Percentiles rank a stretch among this genome's conserved stretches.
Conservation (phyloP, 2,329 filamentous ascomycete genomes). For the Acephala macrosclerotiorum region DNA sequence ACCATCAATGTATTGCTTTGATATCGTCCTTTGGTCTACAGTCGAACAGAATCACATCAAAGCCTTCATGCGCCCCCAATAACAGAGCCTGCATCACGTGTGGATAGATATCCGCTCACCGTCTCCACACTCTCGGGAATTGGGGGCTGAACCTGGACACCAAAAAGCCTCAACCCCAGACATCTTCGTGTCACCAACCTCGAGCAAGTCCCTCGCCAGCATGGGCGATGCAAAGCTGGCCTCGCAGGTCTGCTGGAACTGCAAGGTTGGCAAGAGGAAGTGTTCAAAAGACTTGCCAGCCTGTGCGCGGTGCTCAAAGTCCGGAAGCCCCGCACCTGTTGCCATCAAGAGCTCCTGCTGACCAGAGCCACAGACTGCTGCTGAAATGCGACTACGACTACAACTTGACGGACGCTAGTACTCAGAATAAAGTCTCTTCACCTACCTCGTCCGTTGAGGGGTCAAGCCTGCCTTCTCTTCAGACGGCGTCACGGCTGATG, state of each 20-base stretch:
- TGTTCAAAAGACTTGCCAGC: conserved; percentile 33
- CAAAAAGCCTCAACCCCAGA: background rate
- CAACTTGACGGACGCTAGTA: conserved; percentile 10
- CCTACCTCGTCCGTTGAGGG: conserved; percentile 24
- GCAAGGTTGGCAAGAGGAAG: conserved; percentile 35
- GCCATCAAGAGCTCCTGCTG: conserved; percentile 7
- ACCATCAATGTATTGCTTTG: conserved; percentile 4
- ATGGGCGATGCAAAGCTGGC: conserved; percentile 19
- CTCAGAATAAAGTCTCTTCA: conserved; percentile 17
- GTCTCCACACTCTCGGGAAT: conserved; percentile 7
- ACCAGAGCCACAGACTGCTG: conserved; percentile 28
- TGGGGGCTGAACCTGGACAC: background rate
- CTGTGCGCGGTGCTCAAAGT: conserved; percentile 34
- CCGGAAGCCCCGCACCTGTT: conserved; percentile 9
- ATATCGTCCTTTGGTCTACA: background rate
- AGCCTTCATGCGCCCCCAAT: background rate
- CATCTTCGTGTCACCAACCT: conserved; percentile 1
- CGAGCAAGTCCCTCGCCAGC: background rate
- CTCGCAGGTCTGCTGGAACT: conserved; percentile 34
- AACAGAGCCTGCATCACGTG: conserved; percentile 1
- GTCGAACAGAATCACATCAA: background rate
- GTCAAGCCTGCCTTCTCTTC: conserved; percentile 20
- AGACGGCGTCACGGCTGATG: conserved; percentile 26
- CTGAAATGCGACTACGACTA: conserved; percentile 35
- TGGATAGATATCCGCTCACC: background rate